Conservation (phyloP, 2,329 filamentous ascomycete species). For the Emmonsia crescens region DNA sequence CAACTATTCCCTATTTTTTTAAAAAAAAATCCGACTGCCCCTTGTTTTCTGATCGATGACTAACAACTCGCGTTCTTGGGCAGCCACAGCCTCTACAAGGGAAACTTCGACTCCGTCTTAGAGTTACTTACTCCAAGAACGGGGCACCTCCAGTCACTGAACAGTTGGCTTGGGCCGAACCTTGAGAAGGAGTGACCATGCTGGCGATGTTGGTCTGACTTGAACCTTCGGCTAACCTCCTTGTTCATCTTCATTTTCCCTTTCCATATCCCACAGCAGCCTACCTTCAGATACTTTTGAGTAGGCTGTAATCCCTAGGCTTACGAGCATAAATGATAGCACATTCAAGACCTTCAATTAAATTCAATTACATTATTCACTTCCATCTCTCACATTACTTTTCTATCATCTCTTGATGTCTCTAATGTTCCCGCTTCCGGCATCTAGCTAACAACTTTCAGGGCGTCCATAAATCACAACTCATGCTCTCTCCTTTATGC, state of each 20-base stretch:
- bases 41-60: too few relatives aligned
- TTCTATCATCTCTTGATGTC: not conserved
- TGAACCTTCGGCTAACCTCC: not conserved
- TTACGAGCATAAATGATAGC: conserved; percentile 1
- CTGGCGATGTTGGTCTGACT: not conserved
- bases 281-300: not conserved
- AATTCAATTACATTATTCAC: not conserved
- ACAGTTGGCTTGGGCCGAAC: conserved; percentile 94
- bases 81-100: conserved; percentile 52
- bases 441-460: not conserved
- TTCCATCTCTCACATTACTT: not conserved
- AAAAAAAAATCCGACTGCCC: too few relatives aligned
- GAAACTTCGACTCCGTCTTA: conserved; percentile 68
- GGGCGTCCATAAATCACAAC: not conserved
- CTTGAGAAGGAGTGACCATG: conserved; percentile 25
- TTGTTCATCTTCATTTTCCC: not conserved
- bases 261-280: not conserved
- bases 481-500: too few relatives aligned
- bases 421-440: not conserved
- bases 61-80: not conserved
- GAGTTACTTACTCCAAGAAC: conserved; percentile 67
- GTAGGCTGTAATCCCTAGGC: not conserved
- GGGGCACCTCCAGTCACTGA: conserved; percentile 64
- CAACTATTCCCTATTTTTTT: conserved; percentile 1
- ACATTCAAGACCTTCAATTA: not conserved